Base-by-base conservation (phyloP, 148 eudicot genomes). In the Vaccinium macrocarpon region DNA sequence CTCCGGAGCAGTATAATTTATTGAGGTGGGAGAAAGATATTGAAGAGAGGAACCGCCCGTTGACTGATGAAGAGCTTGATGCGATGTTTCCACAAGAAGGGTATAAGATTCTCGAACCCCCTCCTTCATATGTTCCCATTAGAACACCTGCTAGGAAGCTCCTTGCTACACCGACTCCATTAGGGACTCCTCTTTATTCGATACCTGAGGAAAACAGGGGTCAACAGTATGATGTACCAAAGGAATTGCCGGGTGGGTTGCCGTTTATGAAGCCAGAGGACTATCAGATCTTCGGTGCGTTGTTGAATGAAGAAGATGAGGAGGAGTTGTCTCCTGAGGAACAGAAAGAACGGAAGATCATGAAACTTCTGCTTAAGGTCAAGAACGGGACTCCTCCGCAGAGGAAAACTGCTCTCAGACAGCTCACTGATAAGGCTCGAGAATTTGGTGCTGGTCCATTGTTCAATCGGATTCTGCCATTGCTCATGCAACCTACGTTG, bases 341-440 rank as follows among this genome's bases (percentile, higher is more conserved):
- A 89, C 98, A 91, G 88, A 96, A 96, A 86, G 99, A 96, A 82
- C 84, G 99, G 78, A 96, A 96, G 89, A 96, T 96, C 55, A 92
- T 96, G 97, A 94, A 96, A 82, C 89, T 96, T 64, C 80, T 96
- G 86, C 94, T 96, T n/a, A 96, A 96, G 88, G 98, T 96, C 56
- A 96, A 96, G 87, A 96, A 96, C 76, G 99, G 99, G 13, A 94
- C 99, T 1, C 99, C 99, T 49, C 98, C 98, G 23, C 99, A 94
- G 87, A 93, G 99, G 88, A 96, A 96, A 88, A 96, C 99, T 32
- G 99, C 99, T 62, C 68, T 96, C 87, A 87, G 99, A 48, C 99
- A 94, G 89, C 91, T 96, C 7, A 96, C 99, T 48, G 99, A 96
- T 75, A 96, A 96, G 91, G 98, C 99, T 16, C 89, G 97, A 82